A percentile compares a stretch with the other conserved stretches of the same genome.
phyloP scores from a whole-genome alignment of 1,284 basidiomycete species.

The Ganoderma boninense region DNA sequence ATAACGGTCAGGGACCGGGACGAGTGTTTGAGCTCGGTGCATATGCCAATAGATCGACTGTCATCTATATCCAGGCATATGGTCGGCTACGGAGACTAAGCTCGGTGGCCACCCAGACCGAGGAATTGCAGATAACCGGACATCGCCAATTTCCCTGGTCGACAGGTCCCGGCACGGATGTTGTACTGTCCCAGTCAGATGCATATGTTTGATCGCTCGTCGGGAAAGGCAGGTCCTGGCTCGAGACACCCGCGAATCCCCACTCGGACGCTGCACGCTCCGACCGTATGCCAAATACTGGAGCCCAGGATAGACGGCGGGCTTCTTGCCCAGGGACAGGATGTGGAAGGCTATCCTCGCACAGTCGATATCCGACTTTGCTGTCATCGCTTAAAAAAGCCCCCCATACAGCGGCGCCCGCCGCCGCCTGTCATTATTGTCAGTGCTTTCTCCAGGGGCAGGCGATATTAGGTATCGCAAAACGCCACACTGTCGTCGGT shows the following conservation, averaged over 20 bases:
- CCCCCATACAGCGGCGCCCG: neutral
- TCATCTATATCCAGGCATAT: no score
- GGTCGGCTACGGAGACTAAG: no score
- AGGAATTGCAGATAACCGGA: constrained; percentile 1
- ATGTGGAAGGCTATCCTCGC: neutral
- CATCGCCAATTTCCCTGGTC: neutral
- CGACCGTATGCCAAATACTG: neutral
- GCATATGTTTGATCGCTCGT: neutral
- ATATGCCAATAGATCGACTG: no score
- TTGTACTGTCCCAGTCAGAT: neutral
- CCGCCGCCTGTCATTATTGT: neutral
- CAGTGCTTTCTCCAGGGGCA: neutral
- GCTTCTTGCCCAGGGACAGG: neutral
- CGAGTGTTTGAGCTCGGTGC: neutral
- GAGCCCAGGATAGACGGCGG: neutral
- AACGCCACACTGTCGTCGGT: neutral
- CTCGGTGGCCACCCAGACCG: neutral
- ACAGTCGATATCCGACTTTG: neutral
- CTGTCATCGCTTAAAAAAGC: neutral
- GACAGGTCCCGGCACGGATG: neutral
- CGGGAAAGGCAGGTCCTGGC: neutral
- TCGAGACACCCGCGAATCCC: neutral
- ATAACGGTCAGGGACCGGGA: neutral
- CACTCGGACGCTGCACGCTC: neutral
- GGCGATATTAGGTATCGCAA: no score